Base-by-base conservation (phyloP, 176 grass and related monocot genomes). In the Themeda triandra region DNA sequence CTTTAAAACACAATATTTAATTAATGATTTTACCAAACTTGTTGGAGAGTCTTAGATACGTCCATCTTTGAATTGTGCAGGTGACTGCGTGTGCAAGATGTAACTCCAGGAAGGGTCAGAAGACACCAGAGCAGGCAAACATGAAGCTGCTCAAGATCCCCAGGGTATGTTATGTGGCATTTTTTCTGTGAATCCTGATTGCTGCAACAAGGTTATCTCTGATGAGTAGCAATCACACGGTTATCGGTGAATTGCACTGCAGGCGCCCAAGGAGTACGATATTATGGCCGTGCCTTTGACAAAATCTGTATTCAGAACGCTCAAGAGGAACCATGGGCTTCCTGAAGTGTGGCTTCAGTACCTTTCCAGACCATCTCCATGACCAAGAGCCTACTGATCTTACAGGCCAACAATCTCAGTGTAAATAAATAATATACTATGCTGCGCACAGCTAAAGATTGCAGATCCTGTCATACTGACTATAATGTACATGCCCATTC, bases 41-140 rank as follows among this genome's bases (percentile, higher is more conserved):
- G 48, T 19, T 7, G 13, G 42, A 67, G 19, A 51, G 23, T 24
- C 28, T 12, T n/a, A 8, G 2, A 2, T 35, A 39, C 36, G 11
- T 17, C 21, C 28, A 78, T 67, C 5, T 75, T 30, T 83, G 0
- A 6, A 11, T 33, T 85, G n/a, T 53, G 28, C 71, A 98, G 96
- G 96, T 98, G n/a, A 85, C 93, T 42, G 96, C 96, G 35, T 98
- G 96, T 77, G 79, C 82, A 33, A 90, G 86, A 90, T 98, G 96
- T 71, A 98, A 98, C 87, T 95, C 89, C 46, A 95, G 83, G 86
- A 98, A 98, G 71, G 94, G 94, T 17, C 80, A 87, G 86, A 98
- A 98, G 75, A 95, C 91, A 40, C 36, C 90, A 14, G 83, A 92
- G 81, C 91, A 98, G 71, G 87, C 89, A 85, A 95, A 90, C 46